phyloP scores from a whole-genome alignment of 108 stramenopile genomes.

The Cyclotella baltica region DNA sequence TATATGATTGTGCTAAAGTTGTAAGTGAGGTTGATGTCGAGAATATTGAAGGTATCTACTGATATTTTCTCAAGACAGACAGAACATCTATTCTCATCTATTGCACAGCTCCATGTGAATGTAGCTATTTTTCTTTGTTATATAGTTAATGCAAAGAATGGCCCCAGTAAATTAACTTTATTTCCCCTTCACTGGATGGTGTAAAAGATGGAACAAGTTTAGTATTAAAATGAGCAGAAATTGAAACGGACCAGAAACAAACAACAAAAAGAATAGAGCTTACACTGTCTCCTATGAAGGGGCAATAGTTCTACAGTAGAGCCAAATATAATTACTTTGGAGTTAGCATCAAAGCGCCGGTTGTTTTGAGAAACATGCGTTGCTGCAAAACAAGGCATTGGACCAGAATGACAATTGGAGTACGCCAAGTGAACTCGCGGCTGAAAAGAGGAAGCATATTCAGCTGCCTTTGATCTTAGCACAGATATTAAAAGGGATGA shows the following conservation, averaged over 20 bases:
- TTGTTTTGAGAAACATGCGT: too few species aligned
- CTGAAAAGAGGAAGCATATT: too few species aligned
- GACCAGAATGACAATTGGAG: too few species aligned
- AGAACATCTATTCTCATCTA: conserved; percentile 75
- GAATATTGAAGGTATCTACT: conserved; percentile 13
- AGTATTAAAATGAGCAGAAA: background rate
- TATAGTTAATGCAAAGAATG: conserved; percentile 67
- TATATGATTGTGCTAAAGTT: conserved; percentile 25
- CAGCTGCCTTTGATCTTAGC: too few species aligned
- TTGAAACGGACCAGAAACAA: background rate
- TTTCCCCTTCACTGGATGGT: conserved; percentile 70
- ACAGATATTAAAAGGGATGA: too few species aligned
- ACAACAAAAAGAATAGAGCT: too few species aligned
- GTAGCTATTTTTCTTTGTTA: conserved; percentile 16
- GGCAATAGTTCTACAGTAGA: too few species aligned
- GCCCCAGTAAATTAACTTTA: conserved; percentile 66
- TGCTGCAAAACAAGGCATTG: too few species aligned
- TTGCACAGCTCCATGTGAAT: conserved; percentile 4
- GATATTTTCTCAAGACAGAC: conserved; percentile 91
- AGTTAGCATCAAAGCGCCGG: too few species aligned
- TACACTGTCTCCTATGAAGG: conserved; percentile 69
- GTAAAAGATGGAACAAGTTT: conserved; percentile 58
- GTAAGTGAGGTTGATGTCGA: conserved; percentile 7
- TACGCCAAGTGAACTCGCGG: too few species aligned
- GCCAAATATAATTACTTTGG: too few species aligned